Conservation (phyloP, 139 green algal genomes). For the Edaphochlamys debaryana region DNA sequence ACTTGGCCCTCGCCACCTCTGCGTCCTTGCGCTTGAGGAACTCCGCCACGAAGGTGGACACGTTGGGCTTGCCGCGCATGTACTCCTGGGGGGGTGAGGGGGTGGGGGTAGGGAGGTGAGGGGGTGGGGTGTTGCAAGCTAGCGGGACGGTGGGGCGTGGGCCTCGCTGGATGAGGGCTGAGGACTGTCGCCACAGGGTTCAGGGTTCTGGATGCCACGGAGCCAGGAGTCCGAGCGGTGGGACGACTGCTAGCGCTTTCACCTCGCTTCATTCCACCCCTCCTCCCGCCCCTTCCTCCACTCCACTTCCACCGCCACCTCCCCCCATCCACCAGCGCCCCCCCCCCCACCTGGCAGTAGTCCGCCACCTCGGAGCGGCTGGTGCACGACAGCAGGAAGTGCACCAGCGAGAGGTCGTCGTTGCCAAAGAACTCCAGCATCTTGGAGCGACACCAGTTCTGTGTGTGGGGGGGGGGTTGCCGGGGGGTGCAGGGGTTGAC, state of each 20-base stretch:
- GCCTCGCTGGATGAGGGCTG: no score
- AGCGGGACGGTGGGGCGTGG: not conserved
- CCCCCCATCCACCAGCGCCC: no score
- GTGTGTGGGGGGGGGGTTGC: not conserved
- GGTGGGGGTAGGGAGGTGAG: not conserved
- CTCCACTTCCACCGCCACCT: no score
- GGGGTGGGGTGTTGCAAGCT: not conserved
- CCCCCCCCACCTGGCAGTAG: constrained; percentile 66
- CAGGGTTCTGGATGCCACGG: no score
- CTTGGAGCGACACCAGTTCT: constrained; percentile 55
- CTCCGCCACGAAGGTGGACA: constrained; percentile 81
- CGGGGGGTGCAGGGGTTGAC: not conserved
- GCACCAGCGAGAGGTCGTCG: constrained; percentile 77
- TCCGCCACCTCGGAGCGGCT: constrained; percentile 82
- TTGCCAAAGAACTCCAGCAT: constrained; percentile 68
- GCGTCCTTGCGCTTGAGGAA: constrained; percentile 82
- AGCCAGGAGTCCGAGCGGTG: no score
- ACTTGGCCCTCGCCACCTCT: constrained; percentile 48
- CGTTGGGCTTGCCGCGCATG: constrained; percentile 68
- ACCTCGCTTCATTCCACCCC: no score
- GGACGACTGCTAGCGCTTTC: no score
- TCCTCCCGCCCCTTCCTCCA: no score
- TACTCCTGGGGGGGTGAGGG: constrained; percentile 48
- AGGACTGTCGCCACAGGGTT: no score
- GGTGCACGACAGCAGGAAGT: constrained; percentile 75